These are phyloP conservation scores for Zygnema cylindricum DNA, from an alignment of 139 green algal genomes.

Conservation along the genomic window DNA sequence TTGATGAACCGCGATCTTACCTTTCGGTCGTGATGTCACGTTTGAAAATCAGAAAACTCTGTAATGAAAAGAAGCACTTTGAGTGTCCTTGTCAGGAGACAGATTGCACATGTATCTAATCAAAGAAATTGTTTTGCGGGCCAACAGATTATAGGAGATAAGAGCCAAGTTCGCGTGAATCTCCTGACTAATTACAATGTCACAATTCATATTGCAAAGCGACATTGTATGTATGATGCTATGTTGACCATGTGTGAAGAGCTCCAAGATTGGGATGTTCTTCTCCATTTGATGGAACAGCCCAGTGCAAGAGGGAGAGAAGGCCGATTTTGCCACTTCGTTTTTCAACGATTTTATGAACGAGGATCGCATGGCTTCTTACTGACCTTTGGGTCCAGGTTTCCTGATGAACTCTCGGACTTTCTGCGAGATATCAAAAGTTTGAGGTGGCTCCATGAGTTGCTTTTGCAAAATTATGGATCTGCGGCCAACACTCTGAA, in stretches of 20 bases:
- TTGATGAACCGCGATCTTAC: too few species aligned
- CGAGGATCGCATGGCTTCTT: neutral
- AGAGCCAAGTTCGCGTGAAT: neutral
- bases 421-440: neutral
- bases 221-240: conserved; percentile 6
- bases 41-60: too few species aligned
- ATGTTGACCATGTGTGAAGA: conserved; percentile 11
- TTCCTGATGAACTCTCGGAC: neutral
- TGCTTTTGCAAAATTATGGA: neutral
- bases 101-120: too few species aligned
- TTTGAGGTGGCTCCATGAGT: neutral
- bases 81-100: too few species aligned
- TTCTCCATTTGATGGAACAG: neutral
- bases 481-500: neutral
- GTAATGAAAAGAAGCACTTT: too few species aligned
- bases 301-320: neutral
- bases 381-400: neutral
- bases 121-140: too few species aligned
- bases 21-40: too few species aligned
- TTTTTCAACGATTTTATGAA: neutral
- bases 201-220: neutral
- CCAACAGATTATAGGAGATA: neutral
- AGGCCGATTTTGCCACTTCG: neutral
- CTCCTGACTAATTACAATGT: neutral
- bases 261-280: neutral